These are phyloP conservation scores for Lactifluus rugatus DNA, from an alignment of 768 basidiomycete genomes.

Conservation along the genomic window DNA sequence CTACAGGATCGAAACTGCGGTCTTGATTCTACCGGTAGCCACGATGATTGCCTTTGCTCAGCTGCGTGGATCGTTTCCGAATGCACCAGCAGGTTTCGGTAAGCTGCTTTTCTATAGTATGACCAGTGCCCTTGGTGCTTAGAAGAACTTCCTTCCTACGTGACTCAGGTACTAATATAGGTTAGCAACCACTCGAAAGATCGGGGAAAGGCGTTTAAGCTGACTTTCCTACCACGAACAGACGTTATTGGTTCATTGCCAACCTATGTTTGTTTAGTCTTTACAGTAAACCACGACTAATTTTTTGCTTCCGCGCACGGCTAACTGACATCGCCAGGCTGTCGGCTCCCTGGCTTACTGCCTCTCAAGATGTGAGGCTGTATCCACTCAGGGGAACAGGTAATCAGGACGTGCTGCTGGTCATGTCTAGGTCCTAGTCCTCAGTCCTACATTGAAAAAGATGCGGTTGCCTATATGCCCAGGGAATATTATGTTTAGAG, in stretches of 20 bases:
- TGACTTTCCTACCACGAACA: not conserved
- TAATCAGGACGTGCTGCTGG: not conserved
- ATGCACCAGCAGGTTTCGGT: slow-evolving; percentile 24
- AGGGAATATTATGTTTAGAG: not conserved
- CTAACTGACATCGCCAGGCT: not conserved
- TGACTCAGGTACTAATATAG: slow-evolving; percentile 7
- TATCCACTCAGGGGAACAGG: not conserved
- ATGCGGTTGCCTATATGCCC: no score
- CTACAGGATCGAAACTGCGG: slow-evolving; percentile 17
- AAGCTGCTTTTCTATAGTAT: not conserved
- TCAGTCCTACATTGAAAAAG: no score
- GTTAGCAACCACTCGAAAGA: not conserved
- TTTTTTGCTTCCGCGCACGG: not conserved
- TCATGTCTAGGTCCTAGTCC: not conserved
- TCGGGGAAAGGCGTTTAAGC: not conserved
- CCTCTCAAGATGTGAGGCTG: not conserved
- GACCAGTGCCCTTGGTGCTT: not conserved
- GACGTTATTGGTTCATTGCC: slow-evolving; percentile 12
- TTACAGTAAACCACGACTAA: not conserved
- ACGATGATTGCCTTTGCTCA: slow-evolving; percentile 25
- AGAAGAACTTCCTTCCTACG: not conserved
- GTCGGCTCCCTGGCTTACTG: slow-evolving; percentile 1
- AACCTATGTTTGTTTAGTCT: slow-evolving; percentile 8
- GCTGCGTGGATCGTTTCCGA: slow-evolving; percentile 22
- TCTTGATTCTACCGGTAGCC: slow-evolving; percentile 22